Evolutionary conservation across 805 yeast genomes (phyloP), one percentile per base, ranked within the genome.

Genomic region (Metschnikowia lunata): DNA sequence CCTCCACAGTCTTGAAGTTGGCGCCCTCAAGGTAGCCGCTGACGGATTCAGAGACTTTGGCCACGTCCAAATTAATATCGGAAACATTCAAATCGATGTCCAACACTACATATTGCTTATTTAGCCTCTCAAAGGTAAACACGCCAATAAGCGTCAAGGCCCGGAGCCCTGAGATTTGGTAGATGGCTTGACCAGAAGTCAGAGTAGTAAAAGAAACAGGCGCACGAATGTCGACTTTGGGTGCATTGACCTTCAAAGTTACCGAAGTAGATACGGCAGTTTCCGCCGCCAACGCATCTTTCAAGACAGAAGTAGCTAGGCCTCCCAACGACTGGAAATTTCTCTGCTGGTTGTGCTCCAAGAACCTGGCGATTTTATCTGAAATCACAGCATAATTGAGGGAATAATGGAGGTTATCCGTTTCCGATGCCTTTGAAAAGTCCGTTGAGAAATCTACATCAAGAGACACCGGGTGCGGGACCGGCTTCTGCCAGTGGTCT

Each of bases 1-100:
- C 97, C 60, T 93, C 99, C 1, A 93, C 95, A 0, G 99, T 93
- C 57, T 87, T 84, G 68, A 88, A 93, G 50, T 81, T 80, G 1
- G 96, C 77, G n/a, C 58, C 60, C 56, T 86, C 95, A n/a, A 88
- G 85, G 55, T 82, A 86, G 3, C 56, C 47, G 42, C 67, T 66
- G 34, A 78, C 68, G 29, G 71, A 61, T 37, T 74, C 67, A n/a
- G 61, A 54, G 13, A 65, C 56, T 23, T 58, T 49, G 6, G 58
- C 52, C 31, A 52, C 51, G 14, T 30, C 43, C 39, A 58, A 39
- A 15, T 49, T 42, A 14, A 55, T 48, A n/a, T 39, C 41, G n/a
- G 26, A 10, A 15, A 72, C 50, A 2, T 57, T 57, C 51, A 80
- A 63, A 40, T 74, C 75, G 26, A 88, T 63, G 53, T 85, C 85